Conservation (phyloP, 108 stramenopile species). For the Cylindrotheca closterium region DNA sequence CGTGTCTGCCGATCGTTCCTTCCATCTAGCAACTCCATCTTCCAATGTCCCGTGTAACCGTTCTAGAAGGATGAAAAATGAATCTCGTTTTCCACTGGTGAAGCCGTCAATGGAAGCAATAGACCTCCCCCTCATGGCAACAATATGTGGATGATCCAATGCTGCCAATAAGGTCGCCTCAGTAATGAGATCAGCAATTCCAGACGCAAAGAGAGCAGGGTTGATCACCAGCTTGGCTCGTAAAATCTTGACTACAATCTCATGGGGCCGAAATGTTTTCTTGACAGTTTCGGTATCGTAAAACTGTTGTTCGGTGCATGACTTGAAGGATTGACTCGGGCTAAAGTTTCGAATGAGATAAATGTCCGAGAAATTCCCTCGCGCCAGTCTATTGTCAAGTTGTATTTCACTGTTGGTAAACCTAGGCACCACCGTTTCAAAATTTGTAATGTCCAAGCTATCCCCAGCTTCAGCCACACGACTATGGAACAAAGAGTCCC, state of each 20-base stretch:
- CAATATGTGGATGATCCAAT: conserved; percentile 37
- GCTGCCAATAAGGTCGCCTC: conserved; percentile 33
- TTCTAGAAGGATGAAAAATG: conserved; percentile 34
- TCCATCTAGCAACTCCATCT: conserved; percentile 34
- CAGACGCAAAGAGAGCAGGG: conserved; percentile 27
- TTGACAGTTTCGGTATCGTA: conserved; percentile 10
- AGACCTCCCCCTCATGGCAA: conserved; percentile 29
- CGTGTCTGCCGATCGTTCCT: conserved; percentile 1
- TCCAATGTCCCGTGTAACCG: conserved; percentile 33
- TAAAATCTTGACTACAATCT: conserved; percentile 34
- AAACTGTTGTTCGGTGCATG: conserved; percentile 12
- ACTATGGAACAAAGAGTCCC: neutral
- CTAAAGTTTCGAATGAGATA: conserved; percentile 11
- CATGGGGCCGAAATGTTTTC: conserved; percentile 8
- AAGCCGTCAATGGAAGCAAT: conserved; percentile 28
- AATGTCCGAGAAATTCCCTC: conserved; percentile 40
- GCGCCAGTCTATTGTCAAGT: conserved; percentile 23
- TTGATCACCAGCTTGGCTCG: conserved; percentile 16
- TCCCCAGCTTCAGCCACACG: neutral
- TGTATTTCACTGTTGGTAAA: conserved; percentile 34
- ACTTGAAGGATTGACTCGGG: neutral
- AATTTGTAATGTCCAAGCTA: conserved; percentile 5
- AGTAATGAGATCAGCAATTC: conserved; percentile 27
- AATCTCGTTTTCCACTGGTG: conserved; percentile 32
- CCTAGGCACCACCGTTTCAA: conserved; percentile 17